Conservation (phyloP, 2,329 filamentous ascomycete genomes). For the Claviceps lovelessii region DNA sequence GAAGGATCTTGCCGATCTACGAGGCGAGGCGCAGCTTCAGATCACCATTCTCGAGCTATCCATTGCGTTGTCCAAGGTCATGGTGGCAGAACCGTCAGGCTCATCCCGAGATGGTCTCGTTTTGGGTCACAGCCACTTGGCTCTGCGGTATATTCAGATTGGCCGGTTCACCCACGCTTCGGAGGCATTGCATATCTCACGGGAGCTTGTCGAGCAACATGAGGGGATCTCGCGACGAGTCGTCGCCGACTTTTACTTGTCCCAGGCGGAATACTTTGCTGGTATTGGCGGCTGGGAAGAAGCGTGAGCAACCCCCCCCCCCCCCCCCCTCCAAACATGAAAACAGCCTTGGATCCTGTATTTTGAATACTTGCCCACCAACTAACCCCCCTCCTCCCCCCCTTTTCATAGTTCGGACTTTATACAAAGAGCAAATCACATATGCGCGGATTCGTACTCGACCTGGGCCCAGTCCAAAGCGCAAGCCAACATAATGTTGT, state of each 20-base stretch:
- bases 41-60: constrained; percentile 33
- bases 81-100: constrained; percentile 14
- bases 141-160: constrained; percentile 38
- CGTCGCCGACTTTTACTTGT: constrained; percentile 46
- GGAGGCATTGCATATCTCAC: constrained; percentile 41
- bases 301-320: constrained; percentile 25
- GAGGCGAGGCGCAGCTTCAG: constrained; percentile 33
- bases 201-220: constrained; percentile 29
- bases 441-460: constrained; percentile 16
- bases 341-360: no score
- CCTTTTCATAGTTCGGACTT: constrained; percentile 13
- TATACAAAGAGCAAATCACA: constrained; percentile 26
- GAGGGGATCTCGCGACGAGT: constrained; percentile 25
- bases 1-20: constrained; percentile 36
- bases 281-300: constrained; percentile 51
- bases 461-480: constrained; percentile 21
- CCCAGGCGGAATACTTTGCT: constrained; percentile 60
- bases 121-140: constrained; percentile 32
- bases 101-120: constrained; percentile 27
- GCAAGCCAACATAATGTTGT: constrained; percentile 18
- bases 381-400: no score
- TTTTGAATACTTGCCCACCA: no score
- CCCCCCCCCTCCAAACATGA: no score
- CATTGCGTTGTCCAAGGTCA: constrained; percentile 24
- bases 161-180: constrained; percentile 37